Conservation (phyloP, 768 basidiomycete species). For the Trametes elegans region DNA sequence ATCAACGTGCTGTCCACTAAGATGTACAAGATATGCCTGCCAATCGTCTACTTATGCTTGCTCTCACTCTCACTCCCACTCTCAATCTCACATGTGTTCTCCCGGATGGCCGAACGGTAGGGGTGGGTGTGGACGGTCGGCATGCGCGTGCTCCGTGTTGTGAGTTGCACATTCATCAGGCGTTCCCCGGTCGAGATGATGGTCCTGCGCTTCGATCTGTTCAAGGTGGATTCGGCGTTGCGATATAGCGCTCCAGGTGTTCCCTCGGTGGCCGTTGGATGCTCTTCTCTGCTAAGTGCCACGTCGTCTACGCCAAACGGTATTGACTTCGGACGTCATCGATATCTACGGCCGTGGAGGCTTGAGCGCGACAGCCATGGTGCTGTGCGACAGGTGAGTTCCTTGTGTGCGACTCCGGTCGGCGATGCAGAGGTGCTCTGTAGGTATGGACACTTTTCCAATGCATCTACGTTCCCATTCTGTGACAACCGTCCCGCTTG, state of each 20-base stretch:
- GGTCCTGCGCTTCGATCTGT: slow-evolving; percentile 7
- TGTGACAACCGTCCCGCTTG: too few relatives aligned
- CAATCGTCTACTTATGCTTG: slow-evolving; percentile 19
- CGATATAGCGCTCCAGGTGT: neutral
- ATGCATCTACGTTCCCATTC: too few relatives aligned
- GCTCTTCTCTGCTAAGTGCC: neutral
- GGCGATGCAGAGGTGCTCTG: too few relatives aligned
- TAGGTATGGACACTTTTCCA: too few relatives aligned
- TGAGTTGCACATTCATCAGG: slow-evolving; percentile 24
- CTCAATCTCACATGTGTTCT: too few relatives aligned
- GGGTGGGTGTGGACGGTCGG: neutral
- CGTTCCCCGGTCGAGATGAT: slow-evolving; percentile 13
- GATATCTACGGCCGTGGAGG: too few relatives aligned
- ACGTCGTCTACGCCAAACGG: neutral
- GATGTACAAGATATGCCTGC: slow-evolving; percentile 26
- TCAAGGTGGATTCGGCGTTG: neutral
- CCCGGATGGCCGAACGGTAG: neutral
- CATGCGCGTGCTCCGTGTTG: slow-evolving; percentile 4
- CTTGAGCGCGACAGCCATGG: too few relatives aligned
- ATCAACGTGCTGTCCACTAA: slow-evolving; percentile 25
- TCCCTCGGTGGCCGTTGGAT: neutral
- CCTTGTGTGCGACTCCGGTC: too few relatives aligned
- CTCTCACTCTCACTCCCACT: neutral
- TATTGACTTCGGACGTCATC: neutral
- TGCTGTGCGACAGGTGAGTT: too few relatives aligned